Conservation (phyloP, 2,329 filamentous ascomycete genomes). For the Aspergillus quadricinctus region DNA sequence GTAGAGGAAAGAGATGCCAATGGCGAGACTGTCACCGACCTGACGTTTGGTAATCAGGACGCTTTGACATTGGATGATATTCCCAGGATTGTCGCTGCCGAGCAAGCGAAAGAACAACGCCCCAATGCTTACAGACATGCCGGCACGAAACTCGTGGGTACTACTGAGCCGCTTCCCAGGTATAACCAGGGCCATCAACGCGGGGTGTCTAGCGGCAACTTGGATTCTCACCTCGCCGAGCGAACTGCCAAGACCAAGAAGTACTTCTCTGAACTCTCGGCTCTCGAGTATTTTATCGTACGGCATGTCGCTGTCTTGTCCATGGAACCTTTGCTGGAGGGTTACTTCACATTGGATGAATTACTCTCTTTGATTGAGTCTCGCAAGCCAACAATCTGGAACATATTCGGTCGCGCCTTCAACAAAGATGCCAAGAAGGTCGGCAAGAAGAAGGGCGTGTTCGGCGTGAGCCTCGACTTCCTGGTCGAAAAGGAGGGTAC, state of each 20-base stretch:
- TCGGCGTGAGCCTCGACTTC: conserved; percentile 81
- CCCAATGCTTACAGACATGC: conserved; percentile 74
- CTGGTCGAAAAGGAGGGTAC: conserved; percentile 91
- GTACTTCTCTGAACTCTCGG: conserved; percentile 95
- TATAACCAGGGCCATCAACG: conserved; percentile 67
- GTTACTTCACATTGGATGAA: conserved; percentile 90
- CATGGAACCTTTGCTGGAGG: conserved; percentile 87
- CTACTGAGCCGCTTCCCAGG: conserved; percentile 58
- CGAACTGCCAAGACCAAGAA: conserved; percentile 61
- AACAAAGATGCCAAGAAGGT: conserved; percentile 69
- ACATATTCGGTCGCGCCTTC: conserved; percentile 94
- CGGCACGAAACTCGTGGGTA: conserved; percentile 62
- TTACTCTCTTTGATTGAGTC: conserved; percentile 89
- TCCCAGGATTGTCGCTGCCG: conserved; percentile 87
- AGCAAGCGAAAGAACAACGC: conserved; percentile 87
- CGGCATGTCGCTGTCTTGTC: conserved; percentile 90
- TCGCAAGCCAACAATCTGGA: conserved; percentile 93
- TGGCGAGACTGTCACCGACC: conserved; percentile 66
- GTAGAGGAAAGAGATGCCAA: conserved; percentile 71
- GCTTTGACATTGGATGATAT: conserved; percentile 94
- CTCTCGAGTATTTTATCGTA: conserved; percentile 95
- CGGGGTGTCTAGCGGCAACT: conserved; percentile 55
- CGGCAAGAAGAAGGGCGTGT: conserved; percentile 88
- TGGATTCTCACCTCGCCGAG: conserved; percentile 47
- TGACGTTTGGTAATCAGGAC: conserved; percentile 86